Base-by-base conservation (phyloP, 2,329 filamentous ascomycete genomes). In the Paecilomyces variotii region DNA sequence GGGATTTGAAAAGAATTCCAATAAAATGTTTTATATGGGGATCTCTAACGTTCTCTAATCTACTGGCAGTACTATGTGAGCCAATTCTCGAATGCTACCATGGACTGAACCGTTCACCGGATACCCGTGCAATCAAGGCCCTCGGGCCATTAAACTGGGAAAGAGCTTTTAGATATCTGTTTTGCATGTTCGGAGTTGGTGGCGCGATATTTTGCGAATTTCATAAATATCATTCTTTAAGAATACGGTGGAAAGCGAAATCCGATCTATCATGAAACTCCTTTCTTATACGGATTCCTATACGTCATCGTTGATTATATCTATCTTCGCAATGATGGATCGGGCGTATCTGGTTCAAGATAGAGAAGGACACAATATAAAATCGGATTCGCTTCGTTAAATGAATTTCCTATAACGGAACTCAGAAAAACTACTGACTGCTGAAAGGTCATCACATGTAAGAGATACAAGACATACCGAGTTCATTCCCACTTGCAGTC, bases 1-100 rank as follows among this genome's bases (percentile, higher is more conserved):
- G 27, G 50, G 10, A 12, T 52, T 26, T 52, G 10, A 26, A 28
- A 52, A 11, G 50, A 28, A 24, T 45, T 14, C 39, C 19, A 4
- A 45, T 45, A n/a, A n/a, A 45, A 45, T 45, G 39, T 45, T 19
- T 4, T 45, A 19, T 45, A 45, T 19, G 39, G n/a, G n/a, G 39
- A 19, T 45, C 39, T 24, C 39, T 45, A 45, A 45, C 39, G n/a
- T 45, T 45, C n/a, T 45, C 14, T 45, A 45, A 7, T 45, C 50
- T 27, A 25, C 45, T 35, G 24, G 52, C 49, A 26, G 49, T 57
- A 60, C 57, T 61, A 57, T 19, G 59, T 57, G 32, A 60, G 55
- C 9, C 55, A 56, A 28, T 60, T 61, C 50, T 58, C 60, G 11
- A 60, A 59, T 32, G 25, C 28, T 32, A 54, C 53, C 53, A 30